These are phyloP conservation scores for Poa pratensis DNA, from an alignment of 176 grass and related monocot genomes.

Conservation along the genomic window DNA sequence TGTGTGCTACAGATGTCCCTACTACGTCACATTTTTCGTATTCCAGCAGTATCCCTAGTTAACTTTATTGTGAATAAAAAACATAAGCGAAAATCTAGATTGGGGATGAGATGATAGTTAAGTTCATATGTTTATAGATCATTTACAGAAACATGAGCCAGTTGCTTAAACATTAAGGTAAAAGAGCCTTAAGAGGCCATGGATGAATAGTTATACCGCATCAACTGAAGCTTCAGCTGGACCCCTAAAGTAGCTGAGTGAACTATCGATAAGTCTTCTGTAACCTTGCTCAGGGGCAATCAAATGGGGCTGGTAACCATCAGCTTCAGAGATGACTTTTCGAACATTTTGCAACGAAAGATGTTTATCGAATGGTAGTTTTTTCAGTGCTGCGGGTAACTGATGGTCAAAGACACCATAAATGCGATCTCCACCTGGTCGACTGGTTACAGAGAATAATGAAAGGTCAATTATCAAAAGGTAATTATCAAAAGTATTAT, in stretches of 20 bases:
- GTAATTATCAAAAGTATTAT: constrained; percentile 3
- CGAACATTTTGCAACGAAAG: constrained; percentile 93
- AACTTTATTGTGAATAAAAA: constrained; percentile 7
- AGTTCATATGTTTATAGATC: not conserved
- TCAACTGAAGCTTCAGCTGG: constrained; percentile 98
- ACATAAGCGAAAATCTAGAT: constrained; percentile 12
- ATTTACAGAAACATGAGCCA: constrained; percentile 7
- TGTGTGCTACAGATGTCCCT: not conserved
- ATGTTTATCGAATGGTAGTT: constrained; percentile 97
- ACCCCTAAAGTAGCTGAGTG: constrained; percentile 96
- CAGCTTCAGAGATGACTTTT: constrained; percentile 97
- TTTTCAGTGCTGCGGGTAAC: constrained; percentile 92
- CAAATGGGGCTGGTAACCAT: constrained; percentile 99
- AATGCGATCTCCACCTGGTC: constrained; percentile 96
- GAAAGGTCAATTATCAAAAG: constrained; percentile 13
- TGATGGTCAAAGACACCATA: constrained; percentile 99
- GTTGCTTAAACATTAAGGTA: constrained; percentile 34
- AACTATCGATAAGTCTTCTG: constrained; percentile 96
- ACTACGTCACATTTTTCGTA: not conserved
- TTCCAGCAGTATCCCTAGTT: not conserved
- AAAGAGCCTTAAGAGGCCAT: constrained; percentile 29
- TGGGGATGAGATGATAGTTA: constrained; percentile 12
- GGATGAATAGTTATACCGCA: constrained; percentile 66
- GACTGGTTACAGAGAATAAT: constrained; percentile 52
- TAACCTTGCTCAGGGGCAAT: constrained; percentile 99